A percentile compares a stretch with the other conserved stretches of the same genome.
phyloP scores from a whole-genome alignment of 164 flowering plant species.

The Tetracentron sinense region DNA sequence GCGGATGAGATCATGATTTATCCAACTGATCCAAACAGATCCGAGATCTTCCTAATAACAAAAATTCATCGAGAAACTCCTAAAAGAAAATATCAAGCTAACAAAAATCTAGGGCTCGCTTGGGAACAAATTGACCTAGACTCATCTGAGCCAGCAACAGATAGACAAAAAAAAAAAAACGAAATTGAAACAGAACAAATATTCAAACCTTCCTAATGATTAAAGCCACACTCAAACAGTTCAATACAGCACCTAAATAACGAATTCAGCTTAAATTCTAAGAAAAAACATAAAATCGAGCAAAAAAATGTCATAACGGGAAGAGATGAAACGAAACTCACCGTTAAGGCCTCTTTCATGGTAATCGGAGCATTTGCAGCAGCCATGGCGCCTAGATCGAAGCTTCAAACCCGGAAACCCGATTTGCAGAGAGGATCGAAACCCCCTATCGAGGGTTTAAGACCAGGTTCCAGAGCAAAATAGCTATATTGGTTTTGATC shows the following conservation, averaged over 20 bases:
- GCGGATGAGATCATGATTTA: conserved; percentile 1
- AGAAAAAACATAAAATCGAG: background rate
- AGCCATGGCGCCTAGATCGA: conserved; percentile 72
- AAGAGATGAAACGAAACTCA: conserved; percentile 21
- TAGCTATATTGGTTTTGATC: conserved; percentile 13
- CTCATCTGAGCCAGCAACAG: background rate
- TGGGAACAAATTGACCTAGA: background rate
- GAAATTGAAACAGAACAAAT: background rate
- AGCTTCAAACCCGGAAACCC: conserved; percentile 10
- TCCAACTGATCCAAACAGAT: conserved; percentile 14
- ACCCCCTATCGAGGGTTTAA: conserved; percentile 12
- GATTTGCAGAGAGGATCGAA: conserved; percentile 20
- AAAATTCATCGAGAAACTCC: background rate
- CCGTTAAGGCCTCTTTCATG: conserved; percentile 90
- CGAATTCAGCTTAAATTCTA: conserved; percentile 9
- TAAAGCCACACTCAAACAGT: background rate
- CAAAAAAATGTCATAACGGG: background rate
- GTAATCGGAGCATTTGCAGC: conserved; percentile 96
- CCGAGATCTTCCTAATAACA: background rate
- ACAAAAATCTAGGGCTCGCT: background rate
- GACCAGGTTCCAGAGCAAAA: background rate
- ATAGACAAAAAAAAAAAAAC: background rate
- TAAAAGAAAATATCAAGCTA: background rate
- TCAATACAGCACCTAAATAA: background rate
- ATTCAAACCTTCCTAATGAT: background rate